These are phyloP conservation scores for Daldinia loculata DNA, from an alignment of 495 filamentous ascomycete genomes.

Conservation along the genomic window DNA sequence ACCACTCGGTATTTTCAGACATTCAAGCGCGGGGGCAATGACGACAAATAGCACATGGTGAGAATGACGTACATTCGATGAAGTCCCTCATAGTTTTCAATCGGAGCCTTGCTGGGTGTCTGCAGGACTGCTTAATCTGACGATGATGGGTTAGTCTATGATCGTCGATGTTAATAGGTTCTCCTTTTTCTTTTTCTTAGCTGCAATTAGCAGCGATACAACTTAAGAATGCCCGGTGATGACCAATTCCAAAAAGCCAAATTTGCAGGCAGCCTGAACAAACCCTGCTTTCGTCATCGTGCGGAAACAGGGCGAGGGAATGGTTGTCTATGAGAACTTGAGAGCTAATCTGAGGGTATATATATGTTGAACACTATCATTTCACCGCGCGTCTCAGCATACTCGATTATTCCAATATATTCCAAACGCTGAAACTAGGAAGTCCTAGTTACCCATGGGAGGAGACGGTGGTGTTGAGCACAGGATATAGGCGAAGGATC, in stretches of 20 bases:
- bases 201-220: conserved; percentile 24
- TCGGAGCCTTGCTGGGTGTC: conserved; percentile 55
- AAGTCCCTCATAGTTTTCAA: conserved; percentile 66
- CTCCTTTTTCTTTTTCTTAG: conserved; percentile 32
- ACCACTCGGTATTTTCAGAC: conserved; percentile 18
- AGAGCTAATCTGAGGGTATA: conserved; percentile 70
- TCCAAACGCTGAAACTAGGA: neutral
- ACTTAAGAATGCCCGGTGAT: conserved; percentile 60
- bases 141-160: conserved; percentile 7
- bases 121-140: conserved; percentile 19
- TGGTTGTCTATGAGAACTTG: conserved; percentile 66
- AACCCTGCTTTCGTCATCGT: conserved; percentile 26
- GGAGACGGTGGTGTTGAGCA: neutral
- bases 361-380: conserved; percentile 2
- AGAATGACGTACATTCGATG: conserved; percentile 46
- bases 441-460: neutral
- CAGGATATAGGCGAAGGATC: neutral
- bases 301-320: conserved; percentile 26
- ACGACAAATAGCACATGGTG: conserved; percentile 41
- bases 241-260: conserved; percentile 70
- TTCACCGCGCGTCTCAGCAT: too few relatives aligned
- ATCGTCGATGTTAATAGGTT: conserved; percentile 20
- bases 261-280: conserved; percentile 65
- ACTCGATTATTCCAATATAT: neutral
- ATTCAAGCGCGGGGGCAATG: conserved; percentile 39